Base-by-base conservation (phyloP, 257 asterid species). In the Vinca minor region DNA sequence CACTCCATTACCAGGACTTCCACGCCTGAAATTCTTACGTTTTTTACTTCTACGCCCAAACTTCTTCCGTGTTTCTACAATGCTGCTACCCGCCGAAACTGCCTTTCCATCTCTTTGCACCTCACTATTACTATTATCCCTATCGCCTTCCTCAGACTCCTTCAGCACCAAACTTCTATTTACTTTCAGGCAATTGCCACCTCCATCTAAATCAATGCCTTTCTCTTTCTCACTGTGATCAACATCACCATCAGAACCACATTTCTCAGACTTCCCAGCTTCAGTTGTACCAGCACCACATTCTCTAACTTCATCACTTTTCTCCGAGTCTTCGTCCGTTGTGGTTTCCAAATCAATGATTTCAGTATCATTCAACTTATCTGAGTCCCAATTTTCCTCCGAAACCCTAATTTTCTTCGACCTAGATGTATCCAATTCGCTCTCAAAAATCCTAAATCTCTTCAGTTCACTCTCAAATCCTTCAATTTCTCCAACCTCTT, bases 391-490 rank as follows among this genome's bases (percentile, higher is more conserved):
- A 46, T 25, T 64, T 36, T 38, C 66, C 49, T 68, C 53, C 14
- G 41, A 35, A 58, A 71, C 73, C 77, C 62, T 67, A 63, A 50
- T 41, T 71, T 49, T 76, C 65, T 63, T 71, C 39, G 42, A 11
- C 12, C 48, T 8, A n/a, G 65, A 32, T 65, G 52, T 53, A 45
- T 49, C 64, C 25, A 32, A 23, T 57, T 69, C 34, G 32, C 49
- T 62, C 25, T 50, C 66, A 15, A 17, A 34, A 57, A 10, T 23
- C 38, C 57, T 35, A 20, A 39, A 39, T 50, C 35, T 45, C 45
- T 61, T 52, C 35, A 21, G 41, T 50, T 36, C 56, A 15, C 36
- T 15, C 46, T 42, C 48, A 67, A 67, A 17, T 59, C 59, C 26
- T n/a, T 47, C 59, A 55, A 45, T 11, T 45, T 29, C 28, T 25